phyloP scores from a whole-genome alignment of 2,329 filamentous ascomycete species.

The Botrytis elliptica region DNA sequence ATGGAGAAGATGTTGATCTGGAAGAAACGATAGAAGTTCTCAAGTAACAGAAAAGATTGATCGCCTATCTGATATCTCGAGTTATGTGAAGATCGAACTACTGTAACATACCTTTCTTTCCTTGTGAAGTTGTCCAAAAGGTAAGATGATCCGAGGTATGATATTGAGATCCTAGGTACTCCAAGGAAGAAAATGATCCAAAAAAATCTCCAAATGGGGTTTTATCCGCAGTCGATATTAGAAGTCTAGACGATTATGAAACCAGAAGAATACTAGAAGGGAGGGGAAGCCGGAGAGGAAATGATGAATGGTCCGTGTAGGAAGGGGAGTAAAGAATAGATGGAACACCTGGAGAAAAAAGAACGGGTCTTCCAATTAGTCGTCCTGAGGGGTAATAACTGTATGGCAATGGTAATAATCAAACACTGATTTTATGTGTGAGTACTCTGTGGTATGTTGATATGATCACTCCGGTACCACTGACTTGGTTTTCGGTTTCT shows the following conservation, averaged over 20 bases:
- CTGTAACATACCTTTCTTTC: conserved; percentile 8
- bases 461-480: conserved; percentile 9
- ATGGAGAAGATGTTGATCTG: background rate
- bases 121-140: background rate
- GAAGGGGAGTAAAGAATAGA: background rate
- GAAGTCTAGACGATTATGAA: conserved; percentile 4
- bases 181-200: background rate
- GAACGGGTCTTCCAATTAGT: conserved; percentile 2
- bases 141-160: background rate
- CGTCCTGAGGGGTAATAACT: background rate
- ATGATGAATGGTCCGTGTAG: conserved; percentile 6
- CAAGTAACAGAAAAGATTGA: conserved; percentile 4
- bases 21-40: conserved; percentile 2
- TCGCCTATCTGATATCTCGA: conserved; percentile 7
- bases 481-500: conserved; percentile 19
- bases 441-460: background rate
- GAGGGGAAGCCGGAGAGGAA: background rate
- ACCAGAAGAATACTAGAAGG: background rate
- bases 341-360: conserved; percentile 4
- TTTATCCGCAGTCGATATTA: background rate
- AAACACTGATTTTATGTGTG: background rate
- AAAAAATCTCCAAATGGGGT: background rate
- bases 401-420: background rate
- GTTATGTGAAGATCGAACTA: conserved; percentile 2
- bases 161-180: background rate